phyloP scores from a whole-genome alignment of 768 basidiomycete genomes.

The Suillus spraguei region DNA sequence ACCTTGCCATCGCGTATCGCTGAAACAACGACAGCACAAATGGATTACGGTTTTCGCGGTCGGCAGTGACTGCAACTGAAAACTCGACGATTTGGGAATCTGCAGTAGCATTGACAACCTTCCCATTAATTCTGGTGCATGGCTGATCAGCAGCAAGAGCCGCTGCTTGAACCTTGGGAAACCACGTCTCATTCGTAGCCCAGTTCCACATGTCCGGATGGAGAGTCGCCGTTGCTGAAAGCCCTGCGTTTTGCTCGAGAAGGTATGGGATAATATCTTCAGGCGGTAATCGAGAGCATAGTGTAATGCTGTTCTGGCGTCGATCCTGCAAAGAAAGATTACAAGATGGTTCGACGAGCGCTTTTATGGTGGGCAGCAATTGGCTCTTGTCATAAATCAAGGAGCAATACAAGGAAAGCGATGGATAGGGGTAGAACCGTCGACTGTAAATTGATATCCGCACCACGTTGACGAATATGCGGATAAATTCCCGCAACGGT shows the following conservation, averaged over 20 bases:
- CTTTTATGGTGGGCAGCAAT: background rate
- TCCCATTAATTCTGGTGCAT: background rate
- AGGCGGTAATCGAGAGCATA: background rate
- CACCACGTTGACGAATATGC: background rate
- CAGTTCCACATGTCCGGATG: constrained; percentile 2
- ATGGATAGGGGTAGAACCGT: background rate
- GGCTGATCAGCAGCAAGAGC: background rate
- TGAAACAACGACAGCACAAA: background rate
- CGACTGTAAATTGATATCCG: background rate
- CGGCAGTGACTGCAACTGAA: background rate
- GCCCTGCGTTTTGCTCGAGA: background rate
- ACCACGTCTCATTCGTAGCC: background rate
- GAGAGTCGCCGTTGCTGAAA: constrained; percentile 3
- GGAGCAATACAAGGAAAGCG: no score
- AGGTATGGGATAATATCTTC: background rate
- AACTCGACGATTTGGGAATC: background rate
- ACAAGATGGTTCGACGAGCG: background rate
- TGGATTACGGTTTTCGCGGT: background rate
- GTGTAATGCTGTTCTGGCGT: background rate
- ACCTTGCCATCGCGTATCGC: background rate
- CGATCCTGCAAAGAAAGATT: background rate
- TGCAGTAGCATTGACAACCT: background rate
- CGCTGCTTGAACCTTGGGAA: background rate
- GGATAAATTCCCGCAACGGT: background rate
- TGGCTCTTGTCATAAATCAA: background rate